Conservation (phyloP, 1,284 basidiomycete genomes). For the Meripilus lineatus region DNA sequence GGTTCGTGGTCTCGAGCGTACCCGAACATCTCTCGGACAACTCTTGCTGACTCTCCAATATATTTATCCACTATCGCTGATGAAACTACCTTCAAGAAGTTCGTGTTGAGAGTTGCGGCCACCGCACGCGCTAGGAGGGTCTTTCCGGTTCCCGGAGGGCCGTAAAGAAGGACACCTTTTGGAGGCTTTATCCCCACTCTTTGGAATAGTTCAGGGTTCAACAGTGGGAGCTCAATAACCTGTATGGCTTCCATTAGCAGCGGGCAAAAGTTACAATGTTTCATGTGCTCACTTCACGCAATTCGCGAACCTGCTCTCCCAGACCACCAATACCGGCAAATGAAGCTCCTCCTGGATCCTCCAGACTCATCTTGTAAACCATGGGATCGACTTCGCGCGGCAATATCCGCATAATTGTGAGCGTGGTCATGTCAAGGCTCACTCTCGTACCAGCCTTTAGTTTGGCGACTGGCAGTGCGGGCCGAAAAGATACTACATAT, state of each 20-base stretch:
- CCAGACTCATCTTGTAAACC: slow-evolving; percentile 99
- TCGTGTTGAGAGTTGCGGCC: slow-evolving; percentile 92
- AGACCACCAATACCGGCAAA: slow-evolving; percentile 98
- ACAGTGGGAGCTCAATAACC: slow-evolving; percentile 94
- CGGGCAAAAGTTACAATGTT: neutral
- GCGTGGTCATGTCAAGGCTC: slow-evolving; percentile 98
- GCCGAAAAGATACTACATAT: slow-evolving; percentile 98
- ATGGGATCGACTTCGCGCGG: slow-evolving; percentile 97
- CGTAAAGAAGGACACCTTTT: slow-evolving; percentile 91
- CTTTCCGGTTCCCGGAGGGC: slow-evolving; percentile 94
- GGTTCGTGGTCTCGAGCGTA: slow-evolving; percentile 98
- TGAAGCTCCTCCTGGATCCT: slow-evolving; percentile 92
- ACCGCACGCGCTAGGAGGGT: slow-evolving; percentile 94
- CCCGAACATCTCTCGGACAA: slow-evolving; percentile 98
- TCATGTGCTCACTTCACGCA: slow-evolving; percentile 72
- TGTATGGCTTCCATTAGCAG: slow-evolving; percentile 21
- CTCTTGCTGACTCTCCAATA: slow-evolving; percentile 94
- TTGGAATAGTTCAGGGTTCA: slow-evolving; percentile 93
- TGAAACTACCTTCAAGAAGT: slow-evolving; percentile 98
- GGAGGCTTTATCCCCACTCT: slow-evolving; percentile 96
- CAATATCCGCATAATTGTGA: slow-evolving; percentile 98
- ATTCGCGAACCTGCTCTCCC: slow-evolving; percentile 92
- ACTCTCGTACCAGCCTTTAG: slow-evolving; percentile 95
- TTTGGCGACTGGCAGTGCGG: slow-evolving; percentile 87
- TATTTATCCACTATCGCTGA: slow-evolving; percentile 99